Evolutionary conservation across 2,329 filamentous ascomycete species (phyloP), one percentile per base, ranked within the genome.

Genomic region (Helotiales sp.): DNA sequence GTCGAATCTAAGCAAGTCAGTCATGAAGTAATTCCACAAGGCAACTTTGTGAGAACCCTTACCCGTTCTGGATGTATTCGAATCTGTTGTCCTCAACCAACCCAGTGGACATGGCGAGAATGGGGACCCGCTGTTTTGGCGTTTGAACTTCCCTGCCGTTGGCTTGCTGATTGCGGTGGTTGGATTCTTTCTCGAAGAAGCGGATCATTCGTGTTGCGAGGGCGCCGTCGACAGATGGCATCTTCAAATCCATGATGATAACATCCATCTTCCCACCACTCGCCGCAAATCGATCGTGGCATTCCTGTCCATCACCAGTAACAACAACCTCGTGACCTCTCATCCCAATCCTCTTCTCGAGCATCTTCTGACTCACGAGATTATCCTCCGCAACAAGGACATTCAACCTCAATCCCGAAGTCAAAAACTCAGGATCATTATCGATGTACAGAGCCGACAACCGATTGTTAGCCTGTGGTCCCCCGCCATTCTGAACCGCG

Each of bases 361-460:
- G 80, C 65, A 93, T 91, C 78, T 93, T 93, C 73, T 93, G 91
- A 77, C 94, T 94, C 72, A 94, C 90, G 3, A 86, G 84, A 74
- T 96, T 95, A 76, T 95, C 92, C 77, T 96, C 92, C 2, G 95
- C 92, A 50, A 95, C 82, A n/a, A 96, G 82, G 47, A 95, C 90
- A 2, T 59, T 61, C 17, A 74, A 61, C 28, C 45, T 13, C n/a
- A 49, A 20, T 61, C 61, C 22, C 26, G 52, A 8, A 28, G 13
- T 71, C 86, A 87, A 79, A 91, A 88, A 26, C 89, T 61, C 90
- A 5, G 60, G 60, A 77, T 89, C 91, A 75, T 90, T 87, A 61
- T 90, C 90, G 77, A 94, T 87, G 3, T 57, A 24, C 8, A 65
- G 49, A 32, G 49, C 60, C 26, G 50, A 61, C 34, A 32, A 66